These are phyloP conservation scores for Auriculariales sp. DNA, from an alignment of 768 basidiomycete species.

Conservation along the genomic window DNA sequence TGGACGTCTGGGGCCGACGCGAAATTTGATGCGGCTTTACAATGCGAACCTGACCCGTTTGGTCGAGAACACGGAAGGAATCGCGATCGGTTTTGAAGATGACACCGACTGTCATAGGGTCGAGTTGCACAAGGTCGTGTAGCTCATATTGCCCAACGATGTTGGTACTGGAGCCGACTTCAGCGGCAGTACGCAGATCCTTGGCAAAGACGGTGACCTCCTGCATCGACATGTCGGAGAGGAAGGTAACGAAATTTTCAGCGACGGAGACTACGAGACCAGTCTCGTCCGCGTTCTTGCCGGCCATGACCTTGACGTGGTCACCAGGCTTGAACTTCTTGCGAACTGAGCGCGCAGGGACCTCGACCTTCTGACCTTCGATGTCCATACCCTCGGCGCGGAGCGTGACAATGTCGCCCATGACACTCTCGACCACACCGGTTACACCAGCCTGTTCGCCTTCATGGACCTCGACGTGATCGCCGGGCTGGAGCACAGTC, in stretches of 20 bases:
- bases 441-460: slow-evolving; percentile 90
- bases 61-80: slow-evolving; percentile 90
- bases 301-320: slow-evolving; percentile 96
- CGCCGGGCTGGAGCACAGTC: slow-evolving; percentile 89
- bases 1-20: slow-evolving; percentile 68
- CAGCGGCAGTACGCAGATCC: slow-evolving; percentile 92
- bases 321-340: slow-evolving; percentile 95
- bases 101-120: slow-evolving; percentile 91
- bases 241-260: slow-evolving; percentile 84
- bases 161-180: slow-evolving; percentile 86
- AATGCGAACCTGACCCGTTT: slow-evolving; percentile 76
- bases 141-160: slow-evolving; percentile 87
- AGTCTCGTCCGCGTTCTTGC: slow-evolving; percentile 88
- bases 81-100: slow-evolving; percentile 96
- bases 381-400: slow-evolving; percentile 69
- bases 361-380: slow-evolving; percentile 73
- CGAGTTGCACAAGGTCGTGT: slow-evolving; percentile 92
- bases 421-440: slow-evolving; percentile 83
- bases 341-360: slow-evolving; percentile 76
- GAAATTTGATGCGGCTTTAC: slow-evolving; percentile 92
- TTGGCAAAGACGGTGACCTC: slow-evolving; percentile 97
- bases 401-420: slow-evolving; percentile 75
- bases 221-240: slow-evolving; percentile 94
- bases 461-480: slow-evolving; percentile 94
- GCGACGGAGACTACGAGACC: slow-evolving; percentile 88